Conservation (phyloP, 1,284 basidiomycete species). For the Pascua guehoae region DNA sequence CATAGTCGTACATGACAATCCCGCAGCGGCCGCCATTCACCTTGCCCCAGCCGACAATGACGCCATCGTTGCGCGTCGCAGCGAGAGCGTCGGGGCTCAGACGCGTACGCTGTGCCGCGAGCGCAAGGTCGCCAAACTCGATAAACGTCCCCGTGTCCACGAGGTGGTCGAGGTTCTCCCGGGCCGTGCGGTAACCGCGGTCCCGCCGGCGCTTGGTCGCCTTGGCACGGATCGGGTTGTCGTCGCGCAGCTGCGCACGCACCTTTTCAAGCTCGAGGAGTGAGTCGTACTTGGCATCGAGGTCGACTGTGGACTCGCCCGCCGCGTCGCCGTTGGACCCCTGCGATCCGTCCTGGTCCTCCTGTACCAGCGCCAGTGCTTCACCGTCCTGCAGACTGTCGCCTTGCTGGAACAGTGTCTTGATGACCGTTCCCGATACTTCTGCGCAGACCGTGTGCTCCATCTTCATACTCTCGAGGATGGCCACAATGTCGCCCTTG, state of each 20-base stretch:
- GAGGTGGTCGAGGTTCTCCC: constrained; percentile 18
- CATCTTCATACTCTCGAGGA: constrained; percentile 23
- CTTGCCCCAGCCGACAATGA: constrained; percentile 22
- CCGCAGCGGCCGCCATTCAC: constrained; percentile 15
- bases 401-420: constrained; percentile 7
- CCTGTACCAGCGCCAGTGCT: constrained; percentile 8
- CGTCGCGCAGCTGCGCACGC: constrained; percentile 12
- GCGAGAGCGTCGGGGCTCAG: constrained; percentile 5
- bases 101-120: constrained; percentile 17
- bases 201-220: constrained; percentile 13
- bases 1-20: constrained; percentile 19
- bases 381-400: constrained; percentile 18
- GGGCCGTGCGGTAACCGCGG: constrained; percentile 14
- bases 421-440: constrained; percentile 7
- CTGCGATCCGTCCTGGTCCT: not conserved
- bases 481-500: constrained; percentile 13
- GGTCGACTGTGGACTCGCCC: constrained; percentile 8
- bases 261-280: constrained; percentile 18
- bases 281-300: constrained; percentile 10
- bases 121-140: constrained; percentile 19
- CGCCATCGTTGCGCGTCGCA: constrained; percentile 19
- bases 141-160: constrained; percentile 16
- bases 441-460: constrained; percentile 17
- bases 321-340: constrained; percentile 1
- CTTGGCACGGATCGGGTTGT: constrained; percentile 9